Conservation (phyloP, 73 alveolate species). For the Tetrahymena malaccensis region DNA sequence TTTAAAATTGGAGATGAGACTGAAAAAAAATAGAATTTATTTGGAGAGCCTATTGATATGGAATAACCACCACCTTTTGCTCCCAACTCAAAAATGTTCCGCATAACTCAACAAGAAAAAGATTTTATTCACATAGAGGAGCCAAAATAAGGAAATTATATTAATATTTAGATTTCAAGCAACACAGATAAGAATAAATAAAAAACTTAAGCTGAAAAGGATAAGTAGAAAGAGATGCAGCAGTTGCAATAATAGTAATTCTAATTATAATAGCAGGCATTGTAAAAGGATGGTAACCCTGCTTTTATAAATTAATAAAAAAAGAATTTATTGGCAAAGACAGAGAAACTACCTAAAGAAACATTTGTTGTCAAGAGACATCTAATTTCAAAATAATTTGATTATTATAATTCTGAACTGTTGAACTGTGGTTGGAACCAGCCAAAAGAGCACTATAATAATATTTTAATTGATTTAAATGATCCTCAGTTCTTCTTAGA, state of each 20-base stretch:
- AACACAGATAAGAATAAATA: neutral
- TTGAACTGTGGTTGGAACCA: neutral
- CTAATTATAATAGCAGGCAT: neutral
- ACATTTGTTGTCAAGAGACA: neutral
- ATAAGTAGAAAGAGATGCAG: neutral
- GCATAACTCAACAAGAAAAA: neutral
- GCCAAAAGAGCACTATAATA: neutral
- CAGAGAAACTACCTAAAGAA: neutral
- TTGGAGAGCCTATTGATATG: neutral
- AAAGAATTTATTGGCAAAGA: neutral
- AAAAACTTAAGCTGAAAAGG: neutral
- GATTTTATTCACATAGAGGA: neutral
- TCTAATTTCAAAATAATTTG: neutral
- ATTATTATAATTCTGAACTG: neutral
- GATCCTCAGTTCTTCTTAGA: neutral
- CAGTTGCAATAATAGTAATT: neutral
- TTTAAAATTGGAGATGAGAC: neutral
- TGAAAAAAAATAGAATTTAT: neutral
- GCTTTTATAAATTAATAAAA: neutral
- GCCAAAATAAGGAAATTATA: neutral
- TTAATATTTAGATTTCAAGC: neutral
- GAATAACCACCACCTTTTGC: neutral
- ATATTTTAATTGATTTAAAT: neutral
- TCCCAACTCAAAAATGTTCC: neutral
- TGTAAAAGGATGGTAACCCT: neutral